A percentile compares a stretch with the other conserved stretches of the same genome.
Evolutionary conservation across 2,329 filamentous ascomycete genomes (phyloP).

Genomic region (Fusarium incarnatum): DNA sequence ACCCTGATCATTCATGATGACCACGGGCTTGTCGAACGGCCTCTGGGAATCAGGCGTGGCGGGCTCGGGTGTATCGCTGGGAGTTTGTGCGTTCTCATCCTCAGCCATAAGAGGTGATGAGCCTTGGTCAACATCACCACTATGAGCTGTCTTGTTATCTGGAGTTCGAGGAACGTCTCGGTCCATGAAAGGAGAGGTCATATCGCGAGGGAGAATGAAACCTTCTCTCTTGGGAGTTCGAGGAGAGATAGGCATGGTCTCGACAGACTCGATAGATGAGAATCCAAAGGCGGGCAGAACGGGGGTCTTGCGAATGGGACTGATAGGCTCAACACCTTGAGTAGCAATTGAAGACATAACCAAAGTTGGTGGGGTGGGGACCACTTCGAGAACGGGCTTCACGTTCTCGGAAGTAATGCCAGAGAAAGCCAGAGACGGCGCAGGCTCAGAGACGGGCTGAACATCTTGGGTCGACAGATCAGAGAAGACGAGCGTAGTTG

Average conservation of each 20-base stretch:
- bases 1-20: slow-evolving; percentile 73
- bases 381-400: slow-evolving; percentile 47
- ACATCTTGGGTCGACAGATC: slow-evolving; percentile 52
- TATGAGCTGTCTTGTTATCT: slow-evolving; percentile 54
- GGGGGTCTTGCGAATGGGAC: slow-evolving; percentile 44
- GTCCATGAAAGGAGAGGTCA: slow-evolving; percentile 48
- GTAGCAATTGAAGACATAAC: slow-evolving; percentile 53
- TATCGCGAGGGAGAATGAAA: slow-evolving; percentile 66
- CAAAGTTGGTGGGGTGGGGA: slow-evolving; percentile 45
- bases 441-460: slow-evolving; percentile 50
- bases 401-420: slow-evolving; percentile 51
- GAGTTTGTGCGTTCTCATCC: slow-evolving; percentile 71
- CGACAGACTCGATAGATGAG: slow-evolving; percentile 59
- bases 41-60: slow-evolving; percentile 67
- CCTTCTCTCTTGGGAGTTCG: slow-evolving; percentile 66
- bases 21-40: slow-evolving; percentile 62
- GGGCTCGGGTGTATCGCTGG: slow-evolving; percentile 53
- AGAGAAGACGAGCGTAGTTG: slow-evolving; percentile 51
- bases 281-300: slow-evolving; percentile 53
- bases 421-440: slow-evolving; percentile 31
- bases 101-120: slow-evolving; percentile 68
- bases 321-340: slow-evolving; percentile 56
- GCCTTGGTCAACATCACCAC: slow-evolving; percentile 58
- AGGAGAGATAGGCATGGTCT: slow-evolving; percentile 59
- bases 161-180: slow-evolving; percentile 54